Base-by-base conservation (phyloP, 2,329 filamentous ascomycete species). In the Raffaelea arxii region DNA sequence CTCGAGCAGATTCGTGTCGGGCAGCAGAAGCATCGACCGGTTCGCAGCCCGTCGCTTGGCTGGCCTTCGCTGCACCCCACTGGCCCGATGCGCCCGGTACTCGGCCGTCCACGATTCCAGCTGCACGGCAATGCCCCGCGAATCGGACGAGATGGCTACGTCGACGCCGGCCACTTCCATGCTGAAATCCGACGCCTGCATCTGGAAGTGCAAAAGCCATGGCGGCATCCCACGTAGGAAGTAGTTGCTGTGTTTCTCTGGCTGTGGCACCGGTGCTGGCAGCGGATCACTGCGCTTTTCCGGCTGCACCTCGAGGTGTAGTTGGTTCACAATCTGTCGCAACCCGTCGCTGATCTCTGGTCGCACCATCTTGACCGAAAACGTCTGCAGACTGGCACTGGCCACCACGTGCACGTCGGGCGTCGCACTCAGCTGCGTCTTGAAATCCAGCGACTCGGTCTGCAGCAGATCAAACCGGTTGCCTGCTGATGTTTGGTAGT, bases 341-440 rank as follows among this genome's bases (percentile, higher is more conserved):
- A 98, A 74, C 21, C 92, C 94, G 58, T 94, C 85, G 46, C 84
- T 92, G 49, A 98, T 95, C 59, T 98, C 92, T 6, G 87, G 83
- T 21, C 91, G 82, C 9, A 96, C 82, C 72, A 98, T 83, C 58
- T 89, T 92, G 42, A 95, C 74, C 2, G 87, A 86, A 54, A 94
- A 90, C 0, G 88, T 94, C 59, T 94, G 86, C 3, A 96, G 68
- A 51, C 80, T 87, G 19, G 86, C 89, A 43, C 79, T 84, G 11
- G 83, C 79, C 46, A 88, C 78, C 10, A 97, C 89, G 41, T 84
- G 83, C 7, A 96, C 78, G 53, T 96, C 84, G 0, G 90, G 90
- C 4, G 86, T 81, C 5, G 91, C 91, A 53, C 80, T 91, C 12
- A 97, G 68, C 57, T 95, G 84, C 1, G 86, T 68, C 58, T 91